Evolutionary conservation across 768 basidiomycete genomes (phyloP).

Genomic region (Pulveroboletus sp.): DNA sequence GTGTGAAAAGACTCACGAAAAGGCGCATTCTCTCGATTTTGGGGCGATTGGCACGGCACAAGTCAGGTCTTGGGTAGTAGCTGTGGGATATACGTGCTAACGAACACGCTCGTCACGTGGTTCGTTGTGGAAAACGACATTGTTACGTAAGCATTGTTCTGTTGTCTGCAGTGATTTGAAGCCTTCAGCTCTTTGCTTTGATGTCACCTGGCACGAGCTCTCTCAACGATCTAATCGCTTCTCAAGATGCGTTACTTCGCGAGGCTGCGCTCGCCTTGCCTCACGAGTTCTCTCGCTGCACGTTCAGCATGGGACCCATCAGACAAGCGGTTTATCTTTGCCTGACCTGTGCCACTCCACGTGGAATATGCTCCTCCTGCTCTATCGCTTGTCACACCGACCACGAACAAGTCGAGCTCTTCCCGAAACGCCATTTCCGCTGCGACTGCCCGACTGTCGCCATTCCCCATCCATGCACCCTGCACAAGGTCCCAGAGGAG

Average conservation of each 20-base stretch:
- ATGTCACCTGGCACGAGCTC: slow-evolving; percentile 31
- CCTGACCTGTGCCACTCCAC: slow-evolving; percentile 59
- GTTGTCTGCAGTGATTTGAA: too few relatives aligned
- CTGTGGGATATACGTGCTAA: too few relatives aligned
- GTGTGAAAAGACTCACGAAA: too few relatives aligned
- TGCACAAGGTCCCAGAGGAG: slow-evolving; percentile 51
- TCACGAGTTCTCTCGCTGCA: slow-evolving; percentile 60
- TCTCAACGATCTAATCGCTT: slow-evolving; percentile 24
- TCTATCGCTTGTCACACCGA: slow-evolving; percentile 83
- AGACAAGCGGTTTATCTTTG: slow-evolving; percentile 84
- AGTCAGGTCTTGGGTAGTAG: too few relatives aligned
- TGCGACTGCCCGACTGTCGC: slow-evolving; percentile 79
- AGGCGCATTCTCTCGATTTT: too few relatives aligned
- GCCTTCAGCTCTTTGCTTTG: too few relatives aligned
- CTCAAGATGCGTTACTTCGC: slow-evolving; percentile 28
- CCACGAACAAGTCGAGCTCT: slow-evolving; percentile 83
- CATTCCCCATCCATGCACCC: slow-evolving; percentile 56
- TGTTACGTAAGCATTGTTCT: neutral
- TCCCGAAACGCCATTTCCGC: slow-evolving; percentile 77
- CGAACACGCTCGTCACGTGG: too few relatives aligned
- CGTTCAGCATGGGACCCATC: slow-evolving; percentile 53
- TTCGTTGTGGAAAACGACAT: too few relatives aligned
- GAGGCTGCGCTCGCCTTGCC: slow-evolving; percentile 50
- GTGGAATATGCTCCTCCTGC: slow-evolving; percentile 78
- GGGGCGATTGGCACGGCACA: too few relatives aligned